Conservation (phyloP, 805 yeast species). For the Candida sonorensis region DNA sequence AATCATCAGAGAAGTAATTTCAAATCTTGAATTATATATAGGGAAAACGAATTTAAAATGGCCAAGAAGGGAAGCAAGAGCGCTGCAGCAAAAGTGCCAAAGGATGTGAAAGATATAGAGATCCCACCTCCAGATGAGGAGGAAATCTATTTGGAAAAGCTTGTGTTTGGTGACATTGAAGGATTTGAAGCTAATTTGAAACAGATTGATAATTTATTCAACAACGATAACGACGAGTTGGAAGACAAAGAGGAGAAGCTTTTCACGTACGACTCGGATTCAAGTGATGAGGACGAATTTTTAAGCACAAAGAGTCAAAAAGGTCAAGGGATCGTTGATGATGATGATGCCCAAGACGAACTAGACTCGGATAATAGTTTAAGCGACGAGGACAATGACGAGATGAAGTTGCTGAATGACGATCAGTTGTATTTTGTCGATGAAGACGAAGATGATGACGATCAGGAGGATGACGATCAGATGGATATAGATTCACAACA, state of each 20-base stretch:
- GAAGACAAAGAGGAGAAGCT: slow-evolving; percentile 18
- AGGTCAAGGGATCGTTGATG: too few relatives aligned
- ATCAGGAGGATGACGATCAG: slow-evolving; percentile 22
- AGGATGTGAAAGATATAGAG: slow-evolving; percentile 11
- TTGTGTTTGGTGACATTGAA: slow-evolving; percentile 84
- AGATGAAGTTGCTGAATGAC: slow-evolving; percentile 32
- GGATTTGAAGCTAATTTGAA: slow-evolving; percentile 64
- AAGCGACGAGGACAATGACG: slow-evolving; percentile 27
- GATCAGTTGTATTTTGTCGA: slow-evolving; percentile 52
- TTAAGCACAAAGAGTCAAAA: too few relatives aligned
- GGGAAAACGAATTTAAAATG: too few relatives aligned
- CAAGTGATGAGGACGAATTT: slow-evolving; percentile 28
- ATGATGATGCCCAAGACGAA: too few relatives aligned
- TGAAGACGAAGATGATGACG: slow-evolving; percentile 41
- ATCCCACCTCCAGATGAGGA: slow-evolving; percentile 77
- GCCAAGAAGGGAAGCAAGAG: background rate
- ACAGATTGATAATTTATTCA: slow-evolving; percentile 50
- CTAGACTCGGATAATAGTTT: slow-evolving; percentile 20
- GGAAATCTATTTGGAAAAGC: slow-evolving; percentile 69
- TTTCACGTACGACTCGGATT: slow-evolving; percentile 19
- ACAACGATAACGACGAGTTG: slow-evolving; percentile 34
- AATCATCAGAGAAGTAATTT: too few relatives aligned
- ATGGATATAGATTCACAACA: slow-evolving; percentile 21
- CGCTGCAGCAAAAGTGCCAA: slow-evolving; percentile 6
- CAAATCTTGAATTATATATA: too few relatives aligned